These are phyloP conservation scores for Microbotryum scabiosae DNA, from an alignment of 1,284 basidiomycete genomes.

Conservation along the genomic window DNA sequence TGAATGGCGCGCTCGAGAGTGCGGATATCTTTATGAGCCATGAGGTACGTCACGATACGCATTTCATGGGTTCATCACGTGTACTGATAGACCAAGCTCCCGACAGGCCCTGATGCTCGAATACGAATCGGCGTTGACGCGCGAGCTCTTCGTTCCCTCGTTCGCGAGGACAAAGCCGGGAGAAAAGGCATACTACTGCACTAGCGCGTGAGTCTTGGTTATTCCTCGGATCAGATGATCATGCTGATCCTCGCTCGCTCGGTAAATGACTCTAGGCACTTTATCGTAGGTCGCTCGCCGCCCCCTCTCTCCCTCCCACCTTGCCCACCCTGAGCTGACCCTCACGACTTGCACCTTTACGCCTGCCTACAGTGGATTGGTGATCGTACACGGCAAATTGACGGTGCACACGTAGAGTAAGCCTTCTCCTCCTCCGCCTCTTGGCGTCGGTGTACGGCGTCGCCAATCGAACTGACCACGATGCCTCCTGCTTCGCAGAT, in stretches of 20 bases:
- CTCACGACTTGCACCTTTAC: not conserved
- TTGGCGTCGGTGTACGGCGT: too few relatives aligned
- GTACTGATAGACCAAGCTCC: too few relatives aligned
- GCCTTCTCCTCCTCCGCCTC: not conserved
- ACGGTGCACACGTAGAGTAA: slow-evolving; percentile 84
- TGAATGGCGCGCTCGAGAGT: slow-evolving; percentile 68
- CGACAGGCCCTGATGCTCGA: slow-evolving; percentile 75
- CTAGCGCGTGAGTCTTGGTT: slow-evolving; percentile 13
- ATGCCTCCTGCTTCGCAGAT: not conserved
- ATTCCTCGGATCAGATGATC: not conserved
- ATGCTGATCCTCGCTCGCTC: not conserved
- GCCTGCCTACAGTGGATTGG: slow-evolving; percentile 87
- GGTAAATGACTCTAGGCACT: not conserved
- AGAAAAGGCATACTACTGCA: slow-evolving; percentile 22
- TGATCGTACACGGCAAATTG: slow-evolving; percentile 86
- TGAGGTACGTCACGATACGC: slow-evolving; percentile 43
- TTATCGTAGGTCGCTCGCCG: not conserved
- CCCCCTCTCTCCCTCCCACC: too few relatives aligned
- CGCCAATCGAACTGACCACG: not conserved
- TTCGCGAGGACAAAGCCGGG: slow-evolving; percentile 12
- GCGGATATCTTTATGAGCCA: slow-evolving; percentile 85
- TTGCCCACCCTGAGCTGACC: too few relatives aligned
- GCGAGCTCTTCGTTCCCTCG: slow-evolving; percentile 37
- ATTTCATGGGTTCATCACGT: not conserved
- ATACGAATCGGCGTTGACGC: slow-evolving; percentile 87